These are phyloP conservation scores for Sporothrix pseudoabietina DNA, from an alignment of 2,329 filamentous ascomycete species.

Conservation along the genomic window DNA sequence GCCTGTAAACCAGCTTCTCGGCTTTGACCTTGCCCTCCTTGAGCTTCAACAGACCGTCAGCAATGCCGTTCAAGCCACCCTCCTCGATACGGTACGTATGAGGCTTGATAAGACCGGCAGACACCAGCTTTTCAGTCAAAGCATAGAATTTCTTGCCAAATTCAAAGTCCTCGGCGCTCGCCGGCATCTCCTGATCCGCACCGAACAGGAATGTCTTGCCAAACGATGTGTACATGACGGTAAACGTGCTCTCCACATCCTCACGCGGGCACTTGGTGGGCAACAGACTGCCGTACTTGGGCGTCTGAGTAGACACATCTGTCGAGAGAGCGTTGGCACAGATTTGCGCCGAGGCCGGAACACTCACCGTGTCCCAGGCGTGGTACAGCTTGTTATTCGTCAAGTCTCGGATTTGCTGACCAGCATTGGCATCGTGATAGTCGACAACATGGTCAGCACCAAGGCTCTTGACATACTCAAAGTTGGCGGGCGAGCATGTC, in stretches of 20 bases:
- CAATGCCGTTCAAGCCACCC: conserved; percentile 39
- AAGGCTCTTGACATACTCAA: conserved; percentile 44
- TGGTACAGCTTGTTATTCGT: conserved; percentile 45
- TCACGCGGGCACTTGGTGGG: conserved; percentile 39
- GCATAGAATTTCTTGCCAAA: conserved; percentile 26
- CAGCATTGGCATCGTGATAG: conserved; percentile 45
- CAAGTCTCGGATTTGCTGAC: conserved; percentile 42
- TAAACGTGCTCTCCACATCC: conserved; percentile 19
- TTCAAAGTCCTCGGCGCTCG: conserved; percentile 22
- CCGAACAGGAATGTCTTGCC: conserved; percentile 25
- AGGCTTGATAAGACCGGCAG: conserved; percentile 33
- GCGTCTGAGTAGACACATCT: not conserved
- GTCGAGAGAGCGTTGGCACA: conserved; percentile 39
- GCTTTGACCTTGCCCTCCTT: conserved; percentile 42
- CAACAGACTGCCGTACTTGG: conserved; percentile 20
- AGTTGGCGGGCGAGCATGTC: conserved; percentile 50
- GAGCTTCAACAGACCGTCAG: conserved; percentile 38
- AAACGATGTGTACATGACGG: conserved; percentile 30
- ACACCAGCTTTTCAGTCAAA: conserved; percentile 40
- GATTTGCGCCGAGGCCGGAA: conserved; percentile 40
- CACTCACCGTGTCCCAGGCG: conserved; percentile 50
- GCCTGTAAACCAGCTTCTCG: conserved; percentile 44
- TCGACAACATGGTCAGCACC: conserved; percentile 53
- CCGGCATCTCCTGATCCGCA: not conserved
- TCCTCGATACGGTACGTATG: conserved; percentile 36